These are phyloP conservation scores for Handroanthus guayacan DNA, from an alignment of 257 asterid genomes.

Conservation along the genomic window DNA sequence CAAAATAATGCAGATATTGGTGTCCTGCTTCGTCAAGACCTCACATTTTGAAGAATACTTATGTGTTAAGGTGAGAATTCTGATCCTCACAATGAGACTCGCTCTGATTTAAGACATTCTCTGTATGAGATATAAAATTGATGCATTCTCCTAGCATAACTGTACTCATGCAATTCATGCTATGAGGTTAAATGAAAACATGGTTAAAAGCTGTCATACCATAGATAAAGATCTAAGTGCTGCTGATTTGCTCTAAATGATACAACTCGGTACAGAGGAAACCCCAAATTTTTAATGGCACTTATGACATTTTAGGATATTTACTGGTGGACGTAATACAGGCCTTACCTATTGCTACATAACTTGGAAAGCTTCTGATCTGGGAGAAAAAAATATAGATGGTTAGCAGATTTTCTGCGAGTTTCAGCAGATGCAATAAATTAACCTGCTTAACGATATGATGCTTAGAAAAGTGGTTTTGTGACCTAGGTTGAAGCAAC, in stretches of 20 bases:
- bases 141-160: constrained; percentile 23
- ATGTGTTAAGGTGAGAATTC: constrained; percentile 88
- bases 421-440: not conserved
- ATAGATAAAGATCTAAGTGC: not conserved
- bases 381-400: not conserved
- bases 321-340: not conserved
- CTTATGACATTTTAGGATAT: not conserved
- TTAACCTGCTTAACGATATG: not conserved
- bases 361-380: constrained; percentile 1
- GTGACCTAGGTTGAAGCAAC: not conserved
- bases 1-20: constrained; percentile 66
- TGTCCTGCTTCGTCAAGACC: constrained; percentile 99
- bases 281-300: not conserved
- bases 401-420: not conserved
- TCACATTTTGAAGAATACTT: constrained; percentile 94
- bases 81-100: constrained; percentile 16
- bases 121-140: constrained; percentile 5
- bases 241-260: not conserved
- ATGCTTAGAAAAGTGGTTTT: not conserved
- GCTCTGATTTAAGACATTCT: not conserved
- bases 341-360: not conserved
- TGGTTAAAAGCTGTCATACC: not conserved
- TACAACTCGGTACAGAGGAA: not conserved
- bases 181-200: not conserved
- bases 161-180: constrained; percentile 12